These are phyloP conservation scores for Dendrocalamus sinicus DNA, from an alignment of 176 grass and related monocot species.

Conservation along the genomic window DNA sequence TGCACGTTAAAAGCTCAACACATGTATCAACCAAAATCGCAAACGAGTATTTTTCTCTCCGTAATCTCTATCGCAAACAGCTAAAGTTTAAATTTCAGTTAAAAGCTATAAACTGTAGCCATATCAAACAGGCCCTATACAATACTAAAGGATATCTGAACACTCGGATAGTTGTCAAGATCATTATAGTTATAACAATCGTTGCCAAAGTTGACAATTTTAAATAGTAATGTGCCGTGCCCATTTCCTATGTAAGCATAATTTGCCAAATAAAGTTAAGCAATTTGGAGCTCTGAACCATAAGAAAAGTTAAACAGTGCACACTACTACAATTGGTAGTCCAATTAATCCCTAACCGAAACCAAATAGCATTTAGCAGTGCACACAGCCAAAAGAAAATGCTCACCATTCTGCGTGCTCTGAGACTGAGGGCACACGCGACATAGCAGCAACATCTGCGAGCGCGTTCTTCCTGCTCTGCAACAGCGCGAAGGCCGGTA, in stretches of 20 bases:
- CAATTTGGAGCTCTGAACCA: conserved; percentile 3
- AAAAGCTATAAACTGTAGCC: too few species aligned
- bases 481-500: conserved; percentile 72
- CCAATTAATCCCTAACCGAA: conserved; percentile 8
- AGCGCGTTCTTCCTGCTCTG: conserved; percentile 81
- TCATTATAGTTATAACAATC: background rate
- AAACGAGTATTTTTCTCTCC: too few species aligned
- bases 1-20: too few species aligned
- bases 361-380: conserved; percentile 13
- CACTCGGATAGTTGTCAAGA: background rate
- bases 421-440: conserved; percentile 53
- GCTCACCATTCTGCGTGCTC: conserved; percentile 72
- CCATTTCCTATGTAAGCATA: conserved; percentile 10
- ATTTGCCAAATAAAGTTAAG: conserved; percentile 9
- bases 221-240: background rate
- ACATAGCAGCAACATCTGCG: conserved; percentile 55
- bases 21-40: too few species aligned
- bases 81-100: too few species aligned
- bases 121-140: too few species aligned
- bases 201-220: conserved; percentile 7
- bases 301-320: background rate
- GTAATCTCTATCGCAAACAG: too few species aligned
- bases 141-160: background rate
- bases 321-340: background rate
- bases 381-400: conserved; percentile 16